phyloP scores from a whole-genome alignment of 1,284 basidiomycete species.

The Heterobasidion occidentale region DNA sequence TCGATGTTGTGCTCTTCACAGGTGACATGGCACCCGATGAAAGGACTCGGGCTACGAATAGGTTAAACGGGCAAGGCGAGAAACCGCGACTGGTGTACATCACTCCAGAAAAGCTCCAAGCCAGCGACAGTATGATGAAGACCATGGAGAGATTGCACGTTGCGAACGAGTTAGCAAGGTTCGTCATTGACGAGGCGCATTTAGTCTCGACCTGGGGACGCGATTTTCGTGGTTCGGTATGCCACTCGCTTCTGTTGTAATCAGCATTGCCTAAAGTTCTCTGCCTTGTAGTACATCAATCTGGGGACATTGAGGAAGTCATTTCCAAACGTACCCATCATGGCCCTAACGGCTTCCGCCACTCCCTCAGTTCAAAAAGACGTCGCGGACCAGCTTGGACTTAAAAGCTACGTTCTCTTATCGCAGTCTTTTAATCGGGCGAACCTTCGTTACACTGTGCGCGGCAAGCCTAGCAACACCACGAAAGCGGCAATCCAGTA shows the following conservation, averaged over 20 bases:
- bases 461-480: constrained; percentile 51
- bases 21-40: constrained; percentile 48
- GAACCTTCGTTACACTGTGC: constrained; percentile 81
- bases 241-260: constrained; percentile 14
- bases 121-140: constrained; percentile 46
- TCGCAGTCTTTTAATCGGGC: constrained; percentile 89
- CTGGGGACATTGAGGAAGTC: constrained; percentile 64
- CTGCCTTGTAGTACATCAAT: constrained; percentile 47
- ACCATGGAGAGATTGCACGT: constrained; percentile 56
- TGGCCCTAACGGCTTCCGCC: constrained; percentile 95
- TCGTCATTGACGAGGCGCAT: constrained; percentile 96
- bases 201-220: constrained; percentile 88
- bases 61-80: constrained; percentile 28
- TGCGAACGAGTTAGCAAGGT: constrained; percentile 65
- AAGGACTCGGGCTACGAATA: constrained; percentile 27
- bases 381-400: constrained; percentile 67
- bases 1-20: constrained; percentile 74
- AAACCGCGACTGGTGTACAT: constrained; percentile 76
- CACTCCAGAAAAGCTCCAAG: constrained; percentile 87
- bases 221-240: constrained; percentile 71
- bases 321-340: constrained; percentile 82
- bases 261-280: constrained; percentile 9
- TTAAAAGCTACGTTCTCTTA: constrained; percentile 53
- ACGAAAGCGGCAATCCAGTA: constrained; percentile 61
- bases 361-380: constrained; percentile 73